A percentile compares a stretch with the other conserved stretches of the same genome.
Conservation (phyloP, 495 filamentous ascomycete species). For the Ramalina peruviana region DNA sequence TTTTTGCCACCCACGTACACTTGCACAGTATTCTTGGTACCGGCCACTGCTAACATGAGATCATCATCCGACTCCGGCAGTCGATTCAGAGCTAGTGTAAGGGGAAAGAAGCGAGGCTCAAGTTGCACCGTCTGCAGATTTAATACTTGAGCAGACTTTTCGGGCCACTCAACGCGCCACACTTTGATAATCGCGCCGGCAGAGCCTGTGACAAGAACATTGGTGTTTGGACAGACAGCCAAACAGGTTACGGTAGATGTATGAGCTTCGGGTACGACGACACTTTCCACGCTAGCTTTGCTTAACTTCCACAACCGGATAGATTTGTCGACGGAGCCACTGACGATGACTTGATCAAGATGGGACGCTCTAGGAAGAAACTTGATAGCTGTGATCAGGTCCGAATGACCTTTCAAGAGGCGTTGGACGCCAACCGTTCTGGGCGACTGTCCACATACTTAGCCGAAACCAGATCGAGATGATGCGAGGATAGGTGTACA, state of each 20-base stretch:
- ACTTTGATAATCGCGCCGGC: slow-evolving; percentile 75
- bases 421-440: slow-evolving; percentile 43
- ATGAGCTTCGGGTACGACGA: slow-evolving; percentile 46
- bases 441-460: slow-evolving; percentile 26
- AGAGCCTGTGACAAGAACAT: slow-evolving; percentile 55
- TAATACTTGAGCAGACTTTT: slow-evolving; percentile 21
- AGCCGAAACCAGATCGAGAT: slow-evolving; percentile 1
- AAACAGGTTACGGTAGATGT: slow-evolving; percentile 68
- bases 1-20: slow-evolving; percentile 45
- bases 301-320: slow-evolving; percentile 54
- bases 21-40: slow-evolving; percentile 65
- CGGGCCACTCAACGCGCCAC: slow-evolving; percentile 44
- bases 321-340: slow-evolving; percentile 69
- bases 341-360: slow-evolving; percentile 45
- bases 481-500: slow-evolving; percentile 31
- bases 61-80: slow-evolving; percentile 33
- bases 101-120: slow-evolving; percentile 64
- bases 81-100: slow-evolving; percentile 51
- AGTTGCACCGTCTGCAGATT: slow-evolving; percentile 60
- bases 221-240: slow-evolving; percentile 35
- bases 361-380: slow-evolving; percentile 47
- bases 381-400: slow-evolving; percentile 69
- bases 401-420: slow-evolving; percentile 68
- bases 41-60: slow-evolving; percentile 62
- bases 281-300: slow-evolving; percentile 23